phyloP scores from a whole-genome alignment of 1,284 basidiomycete genomes.

The Clitocybe nebularis region DNA sequence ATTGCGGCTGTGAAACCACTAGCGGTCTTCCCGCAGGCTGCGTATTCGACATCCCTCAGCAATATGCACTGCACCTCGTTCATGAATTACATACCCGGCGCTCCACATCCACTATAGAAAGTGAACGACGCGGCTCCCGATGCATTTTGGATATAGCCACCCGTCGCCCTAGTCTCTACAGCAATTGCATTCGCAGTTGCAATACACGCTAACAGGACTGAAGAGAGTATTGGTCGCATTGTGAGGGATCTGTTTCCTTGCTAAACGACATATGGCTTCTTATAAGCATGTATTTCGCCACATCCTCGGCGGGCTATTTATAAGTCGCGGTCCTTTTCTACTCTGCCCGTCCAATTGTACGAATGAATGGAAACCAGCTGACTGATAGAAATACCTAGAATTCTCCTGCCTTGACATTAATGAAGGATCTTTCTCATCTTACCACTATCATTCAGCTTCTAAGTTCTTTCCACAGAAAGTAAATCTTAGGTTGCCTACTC shows the following conservation, averaged over 20 bases:
- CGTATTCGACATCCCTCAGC: background rate
- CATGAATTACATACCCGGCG: constrained; percentile 32
- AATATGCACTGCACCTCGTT: background rate
- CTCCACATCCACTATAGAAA: constrained; percentile 45
- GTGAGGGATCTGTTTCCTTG: constrained; percentile 8
- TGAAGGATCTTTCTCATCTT: no score
- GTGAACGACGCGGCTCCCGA: constrained; percentile 55
- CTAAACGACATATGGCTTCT: background rate
- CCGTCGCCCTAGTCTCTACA: constrained; percentile 33
- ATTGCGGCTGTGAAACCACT: constrained; percentile 54
- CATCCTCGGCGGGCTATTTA: constrained; percentile 9
- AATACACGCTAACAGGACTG: constrained; percentile 18
- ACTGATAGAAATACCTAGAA: background rate
- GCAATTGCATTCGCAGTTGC: constrained; percentile 20
- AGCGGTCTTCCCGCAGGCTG: constrained; percentile 51
- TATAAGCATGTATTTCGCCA: constrained; percentile 9
- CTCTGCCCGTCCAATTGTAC: no score
- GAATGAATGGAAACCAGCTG: no score
- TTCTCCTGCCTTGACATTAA: no score
- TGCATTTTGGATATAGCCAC: constrained; percentile 48
- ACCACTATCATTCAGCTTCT: no score
- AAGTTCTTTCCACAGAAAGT: no score
- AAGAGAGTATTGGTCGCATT: constrained; percentile 8
- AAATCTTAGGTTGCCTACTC: no score
- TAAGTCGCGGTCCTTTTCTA: no score